Conservation (phyloP, 805 yeast genomes). For the Kuraishia floccosa region DNA sequence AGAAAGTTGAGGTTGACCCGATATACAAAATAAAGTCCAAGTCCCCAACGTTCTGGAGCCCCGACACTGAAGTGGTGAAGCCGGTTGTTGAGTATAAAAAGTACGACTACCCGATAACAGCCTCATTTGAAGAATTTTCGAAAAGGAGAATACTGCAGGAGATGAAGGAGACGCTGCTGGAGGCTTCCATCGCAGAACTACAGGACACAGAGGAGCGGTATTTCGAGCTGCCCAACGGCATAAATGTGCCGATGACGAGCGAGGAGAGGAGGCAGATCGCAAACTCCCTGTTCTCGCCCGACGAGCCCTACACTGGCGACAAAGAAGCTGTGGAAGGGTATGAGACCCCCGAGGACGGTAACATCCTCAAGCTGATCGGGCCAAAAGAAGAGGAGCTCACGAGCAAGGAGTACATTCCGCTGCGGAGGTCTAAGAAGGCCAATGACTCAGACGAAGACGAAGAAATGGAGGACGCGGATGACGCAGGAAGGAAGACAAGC, state of each 20-base stretch:
- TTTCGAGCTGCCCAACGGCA: slow-evolving; percentile 74
- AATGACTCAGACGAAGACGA: slow-evolving; percentile 17
- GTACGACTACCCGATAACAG: slow-evolving; percentile 26
- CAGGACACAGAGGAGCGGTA: slow-evolving; percentile 24
- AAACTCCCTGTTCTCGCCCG: slow-evolving; percentile 66
- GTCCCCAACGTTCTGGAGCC: slow-evolving; percentile 16
- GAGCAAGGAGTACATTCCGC: slow-evolving; percentile 61
- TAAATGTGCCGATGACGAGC: slow-evolving; percentile 42
- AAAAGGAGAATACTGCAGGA: slow-evolving; percentile 48
- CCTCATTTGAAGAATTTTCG: slow-evolving; percentile 46
- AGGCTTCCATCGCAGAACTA: slow-evolving; percentile 14
- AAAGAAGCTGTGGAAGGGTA: slow-evolving; percentile 16
- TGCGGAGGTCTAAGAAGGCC: slow-evolving; percentile 42
- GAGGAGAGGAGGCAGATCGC: slow-evolving; percentile 52
- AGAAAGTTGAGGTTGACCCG: slow-evolving; percentile 26
- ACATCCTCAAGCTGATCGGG: slow-evolving; percentile 21
- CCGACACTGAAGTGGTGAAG: slow-evolving; percentile 5
- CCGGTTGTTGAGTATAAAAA: slow-evolving; percentile 16
- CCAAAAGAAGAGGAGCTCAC: slow-evolving; percentile 20
- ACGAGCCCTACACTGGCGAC: slow-evolving; percentile 19
- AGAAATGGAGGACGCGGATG: slow-evolving; percentile 16
- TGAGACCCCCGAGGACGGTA: slow-evolving; percentile 39
- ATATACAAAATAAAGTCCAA: slow-evolving; percentile 42
- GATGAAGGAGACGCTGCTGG: slow-evolving; percentile 62
- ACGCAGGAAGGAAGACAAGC: slow-evolving; percentile 3